Evolutionary conservation across 2,329 filamentous ascomycete species (phyloP), one percentile per base, ranked within the genome.

Genomic region (Colletotrichum endophyticum): DNA sequence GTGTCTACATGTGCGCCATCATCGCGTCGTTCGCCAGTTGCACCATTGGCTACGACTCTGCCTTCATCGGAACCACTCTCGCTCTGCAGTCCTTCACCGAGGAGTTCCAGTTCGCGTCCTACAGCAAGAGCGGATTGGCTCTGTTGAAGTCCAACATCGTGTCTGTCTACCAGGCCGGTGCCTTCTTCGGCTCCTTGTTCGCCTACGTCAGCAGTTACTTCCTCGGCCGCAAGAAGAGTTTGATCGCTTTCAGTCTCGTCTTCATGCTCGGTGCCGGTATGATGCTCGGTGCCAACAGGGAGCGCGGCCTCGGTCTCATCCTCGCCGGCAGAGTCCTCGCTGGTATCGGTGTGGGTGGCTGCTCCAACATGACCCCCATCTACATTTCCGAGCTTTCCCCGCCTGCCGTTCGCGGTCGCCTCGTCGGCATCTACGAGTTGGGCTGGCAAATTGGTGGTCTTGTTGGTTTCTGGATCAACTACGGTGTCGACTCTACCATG

Each of bases 151-250:
- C 93, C 80, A 96, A 96, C 83, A 95, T 96, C 77, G 94, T 96
- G 68, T 95, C 93, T 30, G 91, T 94, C 70, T 96, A 95, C 86
- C 95, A 96, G 84, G 95, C 95, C 12, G 95, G 95, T 75, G 94
- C 94, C 76, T 96, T 97, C 86, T 96, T 96, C 80, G 95, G 95
- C 67, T 91, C 93, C n/a, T 85, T 95, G 56, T 89, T 91, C 76
- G 94, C 92, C 73, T 96, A 94, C 79, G 88, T 87, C 11, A 89
- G 91, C 39, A 92, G 90, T 34, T 92, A 94, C 86, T 94, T 90
- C 82, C 86, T 93, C 77, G 94, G 94, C 32, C 90, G 94, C 27
- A 91, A 91, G 80, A 90, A 88, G 81, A 93, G 91, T 27, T 87
- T 96, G 4, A 86, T 92, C 78, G 78, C 92, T 63, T 94, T 93